Conservation (phyloP, 2,329 filamentous ascomycete species). For the Sordariomycetes sp. region DNA sequence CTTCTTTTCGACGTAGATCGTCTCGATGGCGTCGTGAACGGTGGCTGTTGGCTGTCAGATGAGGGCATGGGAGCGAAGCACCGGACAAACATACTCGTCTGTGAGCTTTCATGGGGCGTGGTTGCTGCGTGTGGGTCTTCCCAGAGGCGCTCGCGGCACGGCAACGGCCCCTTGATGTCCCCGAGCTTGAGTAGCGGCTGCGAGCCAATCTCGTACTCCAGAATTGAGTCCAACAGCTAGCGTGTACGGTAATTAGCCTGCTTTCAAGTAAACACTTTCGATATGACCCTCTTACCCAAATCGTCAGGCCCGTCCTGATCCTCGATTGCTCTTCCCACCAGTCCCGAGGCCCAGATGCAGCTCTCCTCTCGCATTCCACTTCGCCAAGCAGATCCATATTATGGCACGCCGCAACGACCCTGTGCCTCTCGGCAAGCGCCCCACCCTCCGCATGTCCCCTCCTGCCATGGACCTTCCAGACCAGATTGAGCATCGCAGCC, state of each 20-base stretch:
- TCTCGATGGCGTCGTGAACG: slow-evolving; percentile 15
- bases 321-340: slow-evolving; percentile 4
- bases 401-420: not conserved
- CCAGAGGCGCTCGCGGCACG: slow-evolving; percentile 7
- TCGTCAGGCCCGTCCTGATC: slow-evolving; percentile 7
- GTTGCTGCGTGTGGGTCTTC: not conserved
- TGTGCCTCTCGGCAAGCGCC: not conserved
- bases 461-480: not conserved
- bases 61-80: not conserved
- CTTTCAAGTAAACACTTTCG: not conserved
- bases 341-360: not conserved
- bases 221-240: slow-evolving; percentile 7
- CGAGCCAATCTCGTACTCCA: slow-evolving; percentile 5
- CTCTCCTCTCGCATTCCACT: not conserved
- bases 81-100: not conserved
- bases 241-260: not conserved
- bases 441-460: not conserved
- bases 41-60: slow-evolving; percentile 7
- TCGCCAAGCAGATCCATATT: not conserved
- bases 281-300: slow-evolving; percentile 7
- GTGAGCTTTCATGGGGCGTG: not conserved
- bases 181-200: slow-evolving; percentile 5
- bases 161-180: slow-evolving; percentile 6
- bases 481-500: not conserved
- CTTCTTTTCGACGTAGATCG: slow-evolving; percentile 21